A percentile compares a stretch with the other conserved stretches of the same genome.
Conservation (phyloP, 1,284 basidiomycete species). For the Fomitopsis palustris region DNA sequence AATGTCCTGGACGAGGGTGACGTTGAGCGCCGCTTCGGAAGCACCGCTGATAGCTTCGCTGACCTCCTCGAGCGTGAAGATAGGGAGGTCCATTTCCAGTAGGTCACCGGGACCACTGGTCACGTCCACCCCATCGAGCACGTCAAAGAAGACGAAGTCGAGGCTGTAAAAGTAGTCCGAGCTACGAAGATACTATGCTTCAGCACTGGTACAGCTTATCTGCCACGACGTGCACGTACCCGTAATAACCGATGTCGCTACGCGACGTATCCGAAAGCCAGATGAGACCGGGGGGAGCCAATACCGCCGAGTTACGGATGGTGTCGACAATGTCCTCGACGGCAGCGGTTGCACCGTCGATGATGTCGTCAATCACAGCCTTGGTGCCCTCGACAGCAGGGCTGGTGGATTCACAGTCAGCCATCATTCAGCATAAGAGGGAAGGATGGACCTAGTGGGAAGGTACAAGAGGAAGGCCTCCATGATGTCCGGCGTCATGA, state of each 20-base stretch:
- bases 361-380: not conserved
- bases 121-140: not conserved
- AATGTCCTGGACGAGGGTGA: not conserved
- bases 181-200: not conserved
- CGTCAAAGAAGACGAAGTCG: not conserved
- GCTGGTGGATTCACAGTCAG: not conserved
- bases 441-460: not conserved
- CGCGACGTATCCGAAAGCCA: not conserved
- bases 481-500: slow-evolving; percentile 2
- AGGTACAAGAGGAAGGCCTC: not conserved
- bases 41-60: not conserved
- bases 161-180: not conserved
- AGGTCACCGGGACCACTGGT: not conserved
- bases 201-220: too few relatives aligned
- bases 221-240: not conserved
- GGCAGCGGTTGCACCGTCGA: not conserved
- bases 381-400: not conserved
- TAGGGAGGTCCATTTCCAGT: not conserved
- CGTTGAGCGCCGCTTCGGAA: not conserved
- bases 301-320: not conserved
- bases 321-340: not conserved
- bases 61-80: not conserved
- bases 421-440: not conserved
- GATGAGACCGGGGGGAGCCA: not conserved
- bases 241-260: not conserved